Percentiles rank a stretch among this genome's conserved stretches.
phyloP scores from a whole-genome alignment of 1,284 basidiomycete species.

The Sparassis latifolia region DNA sequence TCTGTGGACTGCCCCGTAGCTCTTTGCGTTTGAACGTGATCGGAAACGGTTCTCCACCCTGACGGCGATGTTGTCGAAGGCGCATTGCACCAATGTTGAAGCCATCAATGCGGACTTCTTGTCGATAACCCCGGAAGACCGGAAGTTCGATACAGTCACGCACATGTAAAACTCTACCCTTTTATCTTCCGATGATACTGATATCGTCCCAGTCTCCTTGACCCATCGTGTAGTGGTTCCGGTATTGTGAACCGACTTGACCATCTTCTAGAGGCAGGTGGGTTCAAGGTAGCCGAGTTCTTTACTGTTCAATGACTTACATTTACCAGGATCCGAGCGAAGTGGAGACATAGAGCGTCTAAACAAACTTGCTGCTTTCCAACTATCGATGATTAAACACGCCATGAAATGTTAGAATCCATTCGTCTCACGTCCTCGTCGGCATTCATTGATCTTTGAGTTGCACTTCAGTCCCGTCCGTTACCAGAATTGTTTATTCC shows the following conservation, averaged over 20 bases:
- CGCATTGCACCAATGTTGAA: slow-evolving; percentile 74
- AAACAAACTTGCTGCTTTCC: slow-evolving; percentile 79
- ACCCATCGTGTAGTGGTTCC: slow-evolving; percentile 91
- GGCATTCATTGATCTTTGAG: not conserved
- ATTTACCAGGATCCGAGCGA: slow-evolving; percentile 13
- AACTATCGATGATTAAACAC: slow-evolving; percentile 90
- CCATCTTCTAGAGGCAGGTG: slow-evolving; percentile 70
- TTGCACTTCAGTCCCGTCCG: slow-evolving; percentile 43
- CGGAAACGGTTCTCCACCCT: slow-evolving; percentile 75
- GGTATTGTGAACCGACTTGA: slow-evolving; percentile 90
- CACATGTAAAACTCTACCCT: slow-evolving; percentile 62
- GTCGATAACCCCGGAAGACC: slow-evolving; percentile 56
- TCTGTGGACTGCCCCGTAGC: slow-evolving; percentile 29
- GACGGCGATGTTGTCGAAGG: slow-evolving; percentile 74
- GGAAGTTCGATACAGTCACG: slow-evolving; percentile 59
- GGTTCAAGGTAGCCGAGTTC: slow-evolving; percentile 4
- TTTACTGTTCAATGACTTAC: not conserved
- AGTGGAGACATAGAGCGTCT: slow-evolving; percentile 50
- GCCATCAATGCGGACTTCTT: slow-evolving; percentile 78
- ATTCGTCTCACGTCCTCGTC: not conserved
- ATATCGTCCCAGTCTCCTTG: slow-evolving; percentile 57
- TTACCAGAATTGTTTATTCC: slow-evolving; percentile 84
- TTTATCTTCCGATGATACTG: slow-evolving; percentile 1
- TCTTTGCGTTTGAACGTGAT: slow-evolving; percentile 86
- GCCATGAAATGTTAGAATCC: slow-evolving; percentile 81